These are phyloP conservation scores for Capsella rubella DNA, from an alignment of 441 rosid genomes.

Conservation along the genomic window DNA sequence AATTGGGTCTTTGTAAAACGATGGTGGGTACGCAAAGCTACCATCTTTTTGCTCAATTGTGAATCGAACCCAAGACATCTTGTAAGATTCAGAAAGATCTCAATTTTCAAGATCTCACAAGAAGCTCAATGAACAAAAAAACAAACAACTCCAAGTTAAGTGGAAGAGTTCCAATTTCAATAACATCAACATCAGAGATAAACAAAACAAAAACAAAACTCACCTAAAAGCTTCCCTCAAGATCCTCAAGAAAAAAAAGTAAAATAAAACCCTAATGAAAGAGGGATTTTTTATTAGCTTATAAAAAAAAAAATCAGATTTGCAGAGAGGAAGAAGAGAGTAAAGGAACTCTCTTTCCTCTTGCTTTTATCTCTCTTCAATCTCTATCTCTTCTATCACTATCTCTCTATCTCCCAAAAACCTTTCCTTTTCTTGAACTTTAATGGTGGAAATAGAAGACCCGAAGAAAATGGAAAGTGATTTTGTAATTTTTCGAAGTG, in stretches of 20 bases:
- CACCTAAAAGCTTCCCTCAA: conserved; percentile 39
- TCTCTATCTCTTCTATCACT: not conserved
- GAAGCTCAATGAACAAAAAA: conserved; percentile 22
- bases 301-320: conserved; percentile 8
- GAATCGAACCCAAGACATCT: conserved; percentile 74
- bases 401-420: not conserved
- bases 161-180: conserved; percentile 36
- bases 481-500: conserved; percentile 46
- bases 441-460: conserved; percentile 42
- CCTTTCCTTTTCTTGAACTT: conserved; percentile 37
- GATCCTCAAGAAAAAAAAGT: conserved; percentile 37
- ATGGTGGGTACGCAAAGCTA: conserved; percentile 64
- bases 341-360: conserved; percentile 34
- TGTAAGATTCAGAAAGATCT: conserved; percentile 26
- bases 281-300: not conserved
- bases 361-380: not conserved
- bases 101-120: conserved; percentile 31
- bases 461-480: conserved; percentile 32
- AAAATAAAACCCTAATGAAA: conserved; percentile 40
- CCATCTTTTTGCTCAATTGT: conserved; percentile 72
- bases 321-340: conserved; percentile 41
- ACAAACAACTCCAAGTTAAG: conserved; percentile 40
- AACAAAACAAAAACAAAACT: conserved; percentile 32
- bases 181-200: conserved; percentile 42
- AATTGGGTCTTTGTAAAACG: conserved; percentile 59